Evolutionary conservation across 2,329 filamentous ascomycete species (phyloP).

Genomic region (Fusarium sp.): DNA sequence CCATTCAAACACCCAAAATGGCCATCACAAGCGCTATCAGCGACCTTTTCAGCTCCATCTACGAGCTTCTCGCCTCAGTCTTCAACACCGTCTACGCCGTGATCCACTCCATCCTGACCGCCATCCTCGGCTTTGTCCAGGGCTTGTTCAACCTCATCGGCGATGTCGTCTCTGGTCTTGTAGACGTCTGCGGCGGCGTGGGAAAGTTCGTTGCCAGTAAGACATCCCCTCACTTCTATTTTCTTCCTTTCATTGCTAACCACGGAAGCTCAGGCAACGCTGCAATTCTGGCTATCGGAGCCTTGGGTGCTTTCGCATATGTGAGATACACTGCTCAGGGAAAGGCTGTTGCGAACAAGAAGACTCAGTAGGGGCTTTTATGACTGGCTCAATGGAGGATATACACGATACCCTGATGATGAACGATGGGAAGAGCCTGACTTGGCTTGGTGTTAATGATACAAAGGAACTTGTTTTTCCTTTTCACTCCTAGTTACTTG

Average conservation of each 20-base stretch:
- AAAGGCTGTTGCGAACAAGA: conserved; percentile 48
- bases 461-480: background rate
- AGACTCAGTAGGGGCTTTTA: conserved; percentile 46
- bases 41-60: conserved; percentile 58
- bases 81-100: conserved; percentile 53
- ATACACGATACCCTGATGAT: conserved; percentile 31
- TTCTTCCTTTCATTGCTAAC: background rate
- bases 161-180: conserved; percentile 54
- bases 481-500: background rate
- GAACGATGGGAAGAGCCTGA: background rate
- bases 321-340: conserved; percentile 53
- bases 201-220: conserved; percentile 57
- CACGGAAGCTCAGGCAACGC: conserved; percentile 51
- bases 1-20: conserved; percentile 45
- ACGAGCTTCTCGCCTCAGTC: conserved; percentile 57
- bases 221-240: conserved; percentile 4
- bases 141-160: conserved; percentile 55
- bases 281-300: conserved; percentile 52
- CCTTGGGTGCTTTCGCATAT: conserved; percentile 52
- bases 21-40: conserved; percentile 54
- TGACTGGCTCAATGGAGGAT: background rate
- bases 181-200: conserved; percentile 56
- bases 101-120: conserved; percentile 52
- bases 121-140: conserved; percentile 54
- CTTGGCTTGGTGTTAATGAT: conserved; percentile 1